Evolutionary conservation across 768 basidiomycete genomes (phyloP), one percentile per base, ranked within the genome.

Genomic region (Kondoa subrosea): DNA sequence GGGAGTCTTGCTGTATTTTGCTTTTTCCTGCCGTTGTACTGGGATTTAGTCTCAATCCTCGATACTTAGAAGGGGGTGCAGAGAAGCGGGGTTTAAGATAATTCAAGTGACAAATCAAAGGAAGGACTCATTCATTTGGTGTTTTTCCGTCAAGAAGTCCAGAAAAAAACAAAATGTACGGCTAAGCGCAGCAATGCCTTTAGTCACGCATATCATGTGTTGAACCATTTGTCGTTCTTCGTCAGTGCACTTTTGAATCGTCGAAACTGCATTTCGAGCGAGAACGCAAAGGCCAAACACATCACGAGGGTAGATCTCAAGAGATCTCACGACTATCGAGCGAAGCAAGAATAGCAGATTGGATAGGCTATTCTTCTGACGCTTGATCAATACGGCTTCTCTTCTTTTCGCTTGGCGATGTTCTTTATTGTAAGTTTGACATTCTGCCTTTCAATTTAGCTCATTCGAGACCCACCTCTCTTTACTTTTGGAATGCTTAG

Each of bases 401-500:
- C n/a, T n/a, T n/a, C n/a, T 50, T 8, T 8, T 8, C 40, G 40
- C 40, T 50, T 50, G 40, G 40, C 40, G 21, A 71, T 71, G 70
- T 71, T 71, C 60, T 71, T 71, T 68, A 65, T 71, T 61, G 70
- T 71, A 15, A 50, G 70, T 67, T 17, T 30, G 1, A 31, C 21
- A 3, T 33, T 1, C 32, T 40, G 33, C 2, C 3, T 1, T 14
- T n/a, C 2, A 1, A 3, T 30, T 14, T 57, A 14, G 30, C 33
- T 40, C 17, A 17, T 17, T 29, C 64, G n/a, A n/a, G n/a, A n/a
- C n/a, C n/a, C n/a, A n/a, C n/a, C n/a, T n/a, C 8, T 17, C n/a
- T n/a, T n/a, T n/a, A n/a, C n/a, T 58, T 2, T 33, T 25, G 29
- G 57, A 33, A 25, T 21, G 50, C 56, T 40, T 74, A 97, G 93